Percentiles rank a stretch among this genome's conserved stretches.
Conservation (phyloP, 176 grass and related monocot species). For the Cenchrus purpureus region DNA sequence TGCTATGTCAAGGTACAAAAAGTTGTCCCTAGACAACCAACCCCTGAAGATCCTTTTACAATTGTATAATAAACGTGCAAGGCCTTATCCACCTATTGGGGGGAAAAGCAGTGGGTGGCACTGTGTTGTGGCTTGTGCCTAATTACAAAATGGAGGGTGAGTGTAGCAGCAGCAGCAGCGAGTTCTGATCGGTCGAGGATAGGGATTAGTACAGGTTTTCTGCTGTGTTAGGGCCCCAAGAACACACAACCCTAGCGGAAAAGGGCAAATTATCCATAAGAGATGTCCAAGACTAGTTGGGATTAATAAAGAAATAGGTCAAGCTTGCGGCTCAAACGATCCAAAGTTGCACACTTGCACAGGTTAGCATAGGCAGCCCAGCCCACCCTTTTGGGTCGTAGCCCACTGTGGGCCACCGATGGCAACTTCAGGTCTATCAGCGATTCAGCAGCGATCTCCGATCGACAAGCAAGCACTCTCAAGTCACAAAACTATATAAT, state of each 20-base stretch:
- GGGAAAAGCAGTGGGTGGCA: not conserved
- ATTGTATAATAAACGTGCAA: not conserved
- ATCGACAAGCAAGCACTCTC: not conserved
- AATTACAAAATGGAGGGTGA: not conserved
- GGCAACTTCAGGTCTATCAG: not conserved
- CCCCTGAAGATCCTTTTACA: not conserved
- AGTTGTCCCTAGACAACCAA: not conserved
- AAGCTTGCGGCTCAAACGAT: not conserved
- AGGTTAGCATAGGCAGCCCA: conserved; percentile 7
- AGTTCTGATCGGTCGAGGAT: not conserved
- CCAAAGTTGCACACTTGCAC: not conserved
- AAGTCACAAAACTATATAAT: too few species aligned
- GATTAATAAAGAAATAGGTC: not conserved
- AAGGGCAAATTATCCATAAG: not conserved
- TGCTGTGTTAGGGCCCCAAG: not conserved
- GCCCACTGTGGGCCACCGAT: not conserved
- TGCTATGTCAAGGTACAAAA: not conserved
- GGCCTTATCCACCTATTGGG: not conserved
- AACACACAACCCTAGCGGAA: not conserved
- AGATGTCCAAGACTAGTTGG: not conserved
- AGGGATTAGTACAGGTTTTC: not conserved
- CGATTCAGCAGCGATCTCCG: not conserved
- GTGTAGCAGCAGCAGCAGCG: not conserved
- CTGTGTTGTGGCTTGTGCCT: not conserved
- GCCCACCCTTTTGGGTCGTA: conserved; percentile 1